Evolutionary conservation across 2,329 filamentous ascomycete species (phyloP).

Genomic region (Teratosphaeria nubilosa): DNA sequence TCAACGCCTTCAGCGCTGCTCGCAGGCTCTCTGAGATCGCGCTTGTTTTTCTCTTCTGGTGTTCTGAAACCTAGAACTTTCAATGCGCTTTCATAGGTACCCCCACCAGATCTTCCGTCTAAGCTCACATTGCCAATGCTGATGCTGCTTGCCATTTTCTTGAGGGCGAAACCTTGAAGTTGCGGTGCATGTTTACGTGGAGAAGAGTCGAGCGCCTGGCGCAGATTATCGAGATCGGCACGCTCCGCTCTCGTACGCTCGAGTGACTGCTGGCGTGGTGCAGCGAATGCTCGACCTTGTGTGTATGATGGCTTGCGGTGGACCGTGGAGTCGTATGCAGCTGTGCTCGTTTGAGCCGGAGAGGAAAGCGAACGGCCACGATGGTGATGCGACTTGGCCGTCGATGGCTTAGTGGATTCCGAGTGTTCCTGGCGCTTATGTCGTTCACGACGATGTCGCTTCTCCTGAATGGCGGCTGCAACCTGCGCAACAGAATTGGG

Average conservation of each 20-base stretch:
- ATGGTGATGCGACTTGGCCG: background rate
- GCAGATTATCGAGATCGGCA: constrained; percentile 33
- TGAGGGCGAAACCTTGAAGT: constrained; percentile 10
- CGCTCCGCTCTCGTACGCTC: constrained; percentile 34
- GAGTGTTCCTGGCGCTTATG: constrained; percentile 2
- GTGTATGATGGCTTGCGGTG: constrained; percentile 28
- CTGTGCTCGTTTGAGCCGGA: constrained; percentile 8
- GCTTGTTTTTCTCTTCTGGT: constrained; percentile 7
- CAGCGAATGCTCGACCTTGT: constrained; percentile 44
- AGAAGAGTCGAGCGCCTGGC: constrained; percentile 32
- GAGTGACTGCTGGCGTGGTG: constrained; percentile 41
- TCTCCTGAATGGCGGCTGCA: constrained; percentile 31
- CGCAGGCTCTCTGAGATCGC: background rate
- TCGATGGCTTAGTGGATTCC: background rate
- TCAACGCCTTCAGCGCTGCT: constrained; percentile 4
- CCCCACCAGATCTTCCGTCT: constrained; percentile 2
- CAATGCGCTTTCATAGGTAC: constrained; percentile 2
- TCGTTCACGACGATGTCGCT: constrained; percentile 1
- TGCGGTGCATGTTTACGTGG: constrained; percentile 30
- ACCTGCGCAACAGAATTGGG: constrained; percentile 47
- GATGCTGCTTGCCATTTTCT: constrained; percentile 16
- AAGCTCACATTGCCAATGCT: constrained; percentile 15
- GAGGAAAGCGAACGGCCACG: constrained; percentile 20
- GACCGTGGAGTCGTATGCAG: constrained; percentile 11
- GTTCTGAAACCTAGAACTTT: constrained; percentile 17